Conservation (phyloP, 768 basidiomycete species). For the Leccinellum albellum region DNA sequence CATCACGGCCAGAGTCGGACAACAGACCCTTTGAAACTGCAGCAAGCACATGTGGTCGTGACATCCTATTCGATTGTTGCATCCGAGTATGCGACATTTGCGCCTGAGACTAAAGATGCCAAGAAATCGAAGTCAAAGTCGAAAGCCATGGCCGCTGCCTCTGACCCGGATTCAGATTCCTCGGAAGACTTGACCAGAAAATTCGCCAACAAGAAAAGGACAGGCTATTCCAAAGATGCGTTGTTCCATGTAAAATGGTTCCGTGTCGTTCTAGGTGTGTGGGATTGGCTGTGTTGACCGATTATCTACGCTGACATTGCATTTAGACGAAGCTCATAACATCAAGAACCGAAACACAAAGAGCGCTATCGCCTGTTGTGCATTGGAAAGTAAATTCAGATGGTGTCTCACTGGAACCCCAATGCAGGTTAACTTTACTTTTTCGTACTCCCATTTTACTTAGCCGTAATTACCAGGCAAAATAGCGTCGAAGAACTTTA, state of each 20-base stretch:
- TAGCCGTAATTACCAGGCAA: conserved; percentile 46
- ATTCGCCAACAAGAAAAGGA: conserved; percentile 39
- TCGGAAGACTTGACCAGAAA: conserved; percentile 39
- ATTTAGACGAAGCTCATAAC: conserved; percentile 87
- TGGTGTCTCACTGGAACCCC: conserved; percentile 91
- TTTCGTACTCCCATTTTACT: background rate
- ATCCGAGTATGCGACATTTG: conserved; percentile 65
- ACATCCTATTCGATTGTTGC: conserved; percentile 86
- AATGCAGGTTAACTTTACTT: conserved; percentile 39
- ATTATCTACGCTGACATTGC: background rate
- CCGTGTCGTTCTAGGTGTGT: conserved; percentile 77
- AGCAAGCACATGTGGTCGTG: conserved; percentile 66
- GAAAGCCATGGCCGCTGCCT: conserved; percentile 25
- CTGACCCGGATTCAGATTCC: conserved; percentile 32
- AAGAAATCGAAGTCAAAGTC: conserved; percentile 40
- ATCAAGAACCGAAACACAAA: conserved; percentile 87
- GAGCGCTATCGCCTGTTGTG: conserved; percentile 73
- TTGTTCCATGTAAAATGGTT: conserved; percentile 81
- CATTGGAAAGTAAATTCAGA: conserved; percentile 69
- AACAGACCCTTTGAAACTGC: conserved; percentile 54
- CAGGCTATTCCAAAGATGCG: conserved; percentile 52
- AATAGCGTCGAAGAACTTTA: conserved; percentile 90
- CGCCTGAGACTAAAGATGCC: conserved; percentile 48
- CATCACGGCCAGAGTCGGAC: conserved; percentile 82
- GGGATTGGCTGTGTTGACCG: background rate